Conservation (phyloP, 768 basidiomycete genomes). For the Hortiboletus flavorubellus region DNA sequence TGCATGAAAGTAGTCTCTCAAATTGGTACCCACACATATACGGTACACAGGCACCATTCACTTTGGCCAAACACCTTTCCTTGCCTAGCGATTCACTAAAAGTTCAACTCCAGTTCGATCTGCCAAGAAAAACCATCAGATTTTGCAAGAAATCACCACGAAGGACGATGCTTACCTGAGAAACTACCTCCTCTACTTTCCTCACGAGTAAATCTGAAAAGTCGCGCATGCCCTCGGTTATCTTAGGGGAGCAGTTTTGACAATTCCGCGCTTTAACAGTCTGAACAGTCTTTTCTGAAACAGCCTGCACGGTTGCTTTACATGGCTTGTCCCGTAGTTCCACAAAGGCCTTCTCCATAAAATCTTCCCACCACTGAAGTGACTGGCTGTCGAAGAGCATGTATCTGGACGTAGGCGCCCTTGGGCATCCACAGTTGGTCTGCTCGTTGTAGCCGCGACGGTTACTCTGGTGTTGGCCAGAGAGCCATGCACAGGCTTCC, state of each 20-base stretch:
- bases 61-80: background rate
- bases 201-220: constrained; percentile 3
- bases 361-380: constrained; percentile 19
- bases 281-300: background rate
- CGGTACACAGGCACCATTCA: background rate
- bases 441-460: too few relatives aligned
- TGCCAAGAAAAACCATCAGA: background rate
- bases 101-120: constrained; percentile 5
- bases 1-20: background rate
- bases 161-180: background rate
- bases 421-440: background rate
- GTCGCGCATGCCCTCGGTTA: constrained; percentile 16
- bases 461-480: background rate
- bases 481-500: constrained; percentile 9
- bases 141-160: too few relatives aligned
- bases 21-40: background rate
- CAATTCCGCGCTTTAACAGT: background rate
- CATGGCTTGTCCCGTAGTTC: constrained; percentile 23
- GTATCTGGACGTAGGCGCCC: background rate
- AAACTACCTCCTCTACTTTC: constrained; percentile 13
- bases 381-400: background rate
- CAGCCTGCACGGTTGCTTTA: background rate
- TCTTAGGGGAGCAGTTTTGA: background rate
- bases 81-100: background rate
- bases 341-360: constrained; percentile 5